Percentiles rank a stretch among this genome's conserved stretches.
phyloP scores from a whole-genome alignment of 1,139 yeast genomes.

The Geotrichum carabidarum region DNA sequence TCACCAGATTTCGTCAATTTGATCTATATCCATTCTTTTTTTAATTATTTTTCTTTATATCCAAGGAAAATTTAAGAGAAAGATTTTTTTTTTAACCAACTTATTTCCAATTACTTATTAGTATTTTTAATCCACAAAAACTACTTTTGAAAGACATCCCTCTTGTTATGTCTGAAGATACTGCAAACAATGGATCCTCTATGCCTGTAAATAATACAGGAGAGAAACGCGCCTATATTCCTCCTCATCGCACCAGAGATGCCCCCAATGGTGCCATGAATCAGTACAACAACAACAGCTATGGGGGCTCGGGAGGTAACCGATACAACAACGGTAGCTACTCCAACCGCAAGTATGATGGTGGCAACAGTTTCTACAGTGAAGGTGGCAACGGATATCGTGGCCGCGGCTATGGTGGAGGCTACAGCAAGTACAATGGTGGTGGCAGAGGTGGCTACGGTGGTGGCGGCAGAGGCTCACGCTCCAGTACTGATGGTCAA shows the following conservation, averaged over 20 bases:
- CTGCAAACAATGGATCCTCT: conserved; percentile 10
- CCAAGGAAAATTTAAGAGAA: background rate
- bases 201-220: conserved; percentile 6
- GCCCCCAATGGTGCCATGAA: conserved; percentile 8
- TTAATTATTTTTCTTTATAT: background rate
- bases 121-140: background rate
- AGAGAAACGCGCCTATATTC: conserved; percentile 17
- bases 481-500: conserved; percentile 33
- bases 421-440: conserved; percentile 32
- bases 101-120: background rate
- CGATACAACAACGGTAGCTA: background rate
- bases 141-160: background rate
- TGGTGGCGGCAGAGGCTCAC: conserved; percentile 36
- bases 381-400: conserved; percentile 17
- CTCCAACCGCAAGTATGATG: background rate
- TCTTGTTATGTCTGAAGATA: conserved; percentile 16
- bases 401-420: conserved; percentile 35
- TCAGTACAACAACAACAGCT: conserved; percentile 2
- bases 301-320: conserved; percentile 7
- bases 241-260: conserved; percentile 17
- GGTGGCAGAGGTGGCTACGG: conserved; percentile 29
- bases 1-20: background rate
- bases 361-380: background rate
- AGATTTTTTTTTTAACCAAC: background rate
- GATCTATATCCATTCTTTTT: background rate